Evolutionary conservation across 73 alveolate genomes (phyloP).

Genomic region (Stentor coeruleus): DNA sequence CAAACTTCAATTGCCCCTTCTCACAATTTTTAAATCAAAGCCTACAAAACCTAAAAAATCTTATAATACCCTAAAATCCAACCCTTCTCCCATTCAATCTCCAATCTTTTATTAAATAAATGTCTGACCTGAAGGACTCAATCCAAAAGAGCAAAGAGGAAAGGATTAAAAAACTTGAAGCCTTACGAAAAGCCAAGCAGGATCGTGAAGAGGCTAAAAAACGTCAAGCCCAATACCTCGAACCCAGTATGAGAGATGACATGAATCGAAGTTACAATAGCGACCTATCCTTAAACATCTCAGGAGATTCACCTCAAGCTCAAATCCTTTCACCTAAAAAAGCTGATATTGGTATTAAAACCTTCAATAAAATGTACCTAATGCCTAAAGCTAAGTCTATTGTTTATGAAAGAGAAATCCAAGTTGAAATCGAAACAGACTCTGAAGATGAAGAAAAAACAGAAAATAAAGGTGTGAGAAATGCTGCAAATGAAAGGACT

Average conservation of each 20-base stretch:
- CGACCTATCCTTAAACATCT: neutral
- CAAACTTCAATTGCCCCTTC: too few species aligned
- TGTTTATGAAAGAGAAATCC: conserved; percentile 4
- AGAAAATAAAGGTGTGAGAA: neutral
- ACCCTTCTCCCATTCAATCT: too few species aligned
- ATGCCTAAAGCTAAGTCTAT: conserved; percentile 6
- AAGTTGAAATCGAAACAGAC: conserved; percentile 16
- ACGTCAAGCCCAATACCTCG: neutral
- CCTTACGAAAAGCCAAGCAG: neutral
- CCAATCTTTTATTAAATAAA: too few species aligned
- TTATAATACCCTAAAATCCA: neutral
- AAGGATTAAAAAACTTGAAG: neutral
- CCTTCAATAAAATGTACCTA: neutral
- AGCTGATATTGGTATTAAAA: neutral
- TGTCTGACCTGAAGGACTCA: conserved; percentile 20
- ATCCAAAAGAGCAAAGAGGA: conserved; percentile 21
- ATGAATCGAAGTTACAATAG: neutral
- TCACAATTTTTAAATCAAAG: too few species aligned
- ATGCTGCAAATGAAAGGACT: neutral
- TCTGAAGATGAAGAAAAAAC: conserved; percentile 10
- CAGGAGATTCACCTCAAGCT: neutral
- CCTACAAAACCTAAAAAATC: neutral
- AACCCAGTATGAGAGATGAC: neutral
- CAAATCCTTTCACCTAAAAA: neutral
- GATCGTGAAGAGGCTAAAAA: neutral